phyloP scores from a whole-genome alignment of 176 grass and related monocot genomes.

The Oryza longistaminata region DNA sequence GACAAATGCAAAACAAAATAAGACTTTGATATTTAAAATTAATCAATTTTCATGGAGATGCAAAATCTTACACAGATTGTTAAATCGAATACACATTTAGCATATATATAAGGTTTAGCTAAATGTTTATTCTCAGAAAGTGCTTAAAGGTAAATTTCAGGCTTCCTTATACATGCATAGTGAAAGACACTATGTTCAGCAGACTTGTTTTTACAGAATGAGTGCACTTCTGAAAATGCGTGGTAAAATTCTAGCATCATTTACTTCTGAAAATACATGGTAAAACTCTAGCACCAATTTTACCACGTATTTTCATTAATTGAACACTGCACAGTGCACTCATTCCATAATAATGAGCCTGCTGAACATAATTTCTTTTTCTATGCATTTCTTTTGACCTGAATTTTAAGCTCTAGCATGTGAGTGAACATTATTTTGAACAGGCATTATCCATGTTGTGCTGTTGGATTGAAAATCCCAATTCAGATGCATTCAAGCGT shows the following conservation, averaged over 20 bases:
- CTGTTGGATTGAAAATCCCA: slow-evolving; percentile 58
- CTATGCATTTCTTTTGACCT: not conserved
- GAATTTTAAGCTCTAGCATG: not conserved
- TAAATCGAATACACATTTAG: not conserved
- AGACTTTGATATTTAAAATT: not conserved
- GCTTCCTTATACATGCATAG: not conserved
- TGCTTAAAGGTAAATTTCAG: not conserved
- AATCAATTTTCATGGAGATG: not conserved
- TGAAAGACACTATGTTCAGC: not conserved
- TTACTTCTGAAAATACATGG: not conserved
- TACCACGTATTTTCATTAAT: too few relatives aligned
- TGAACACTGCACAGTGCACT: too few relatives aligned
- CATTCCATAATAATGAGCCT: too few relatives aligned
- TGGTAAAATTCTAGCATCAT: too few relatives aligned
- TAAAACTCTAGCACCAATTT: not conserved
- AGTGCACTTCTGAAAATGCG: not conserved
- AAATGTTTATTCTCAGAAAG: not conserved
- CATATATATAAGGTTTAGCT: not conserved
- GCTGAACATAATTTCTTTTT: too few relatives aligned
- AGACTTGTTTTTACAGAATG: not conserved
- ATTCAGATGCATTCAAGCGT: slow-evolving; percentile 54
- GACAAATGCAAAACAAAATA: not conserved
- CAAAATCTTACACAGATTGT: not conserved
- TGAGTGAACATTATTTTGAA: not conserved
- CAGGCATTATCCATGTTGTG: slow-evolving; percentile 65